A percentile compares a stretch with the other conserved stretches of the same genome.
Evolutionary conservation across 352 stramenopile species (phyloP).

Genomic region (Phytophthora syringae): DNA sequence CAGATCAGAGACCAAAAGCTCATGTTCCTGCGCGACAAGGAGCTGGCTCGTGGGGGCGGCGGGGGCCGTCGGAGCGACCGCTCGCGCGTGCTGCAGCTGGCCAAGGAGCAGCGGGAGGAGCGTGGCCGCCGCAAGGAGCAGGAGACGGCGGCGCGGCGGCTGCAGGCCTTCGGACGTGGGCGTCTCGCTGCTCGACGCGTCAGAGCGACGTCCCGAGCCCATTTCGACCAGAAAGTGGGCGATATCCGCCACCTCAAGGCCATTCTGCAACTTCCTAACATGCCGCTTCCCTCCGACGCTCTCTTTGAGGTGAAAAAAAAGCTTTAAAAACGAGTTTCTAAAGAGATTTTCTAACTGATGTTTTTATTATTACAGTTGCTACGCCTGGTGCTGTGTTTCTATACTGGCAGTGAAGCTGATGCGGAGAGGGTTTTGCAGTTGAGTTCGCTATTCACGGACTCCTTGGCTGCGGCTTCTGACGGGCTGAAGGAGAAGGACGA

Average conservation of each 20-base stretch:
- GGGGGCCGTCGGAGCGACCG: conserved; percentile 41
- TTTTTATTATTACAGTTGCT: conserved; percentile 36
- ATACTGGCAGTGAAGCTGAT: conserved; percentile 36
- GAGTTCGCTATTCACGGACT: conserved; percentile 33
- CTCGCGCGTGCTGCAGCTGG: conserved; percentile 60
- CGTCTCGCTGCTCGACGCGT: conserved; percentile 32
- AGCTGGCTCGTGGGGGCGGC: conserved; percentile 41
- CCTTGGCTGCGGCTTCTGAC: conserved; percentile 22
- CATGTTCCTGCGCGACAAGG: conserved; percentile 67
- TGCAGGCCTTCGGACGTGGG: conserved; percentile 58
- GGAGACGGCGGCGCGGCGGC: conserved; percentile 32
- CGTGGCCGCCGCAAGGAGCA: conserved; percentile 48
- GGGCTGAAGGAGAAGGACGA: conserved; percentile 18
- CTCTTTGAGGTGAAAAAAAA: conserved; percentile 55
- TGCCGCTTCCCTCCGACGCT: conserved; percentile 57
- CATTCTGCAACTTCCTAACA: conserved; percentile 55
- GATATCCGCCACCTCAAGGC: conserved; percentile 63
- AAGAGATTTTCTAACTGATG: conserved; percentile 17
- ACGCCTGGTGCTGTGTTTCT: conserved; percentile 53
- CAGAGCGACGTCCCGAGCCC: conserved; percentile 20
- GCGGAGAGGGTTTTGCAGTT: conserved; percentile 36
- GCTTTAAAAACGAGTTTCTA: too few species aligned
- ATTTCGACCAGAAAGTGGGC: conserved; percentile 62
- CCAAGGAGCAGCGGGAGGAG: conserved; percentile 51
- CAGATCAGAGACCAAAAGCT: background rate